These are phyloP conservation scores for Nitzschia sp. DNA, from an alignment of 108 stramenopile species.

Conservation along the genomic window DNA sequence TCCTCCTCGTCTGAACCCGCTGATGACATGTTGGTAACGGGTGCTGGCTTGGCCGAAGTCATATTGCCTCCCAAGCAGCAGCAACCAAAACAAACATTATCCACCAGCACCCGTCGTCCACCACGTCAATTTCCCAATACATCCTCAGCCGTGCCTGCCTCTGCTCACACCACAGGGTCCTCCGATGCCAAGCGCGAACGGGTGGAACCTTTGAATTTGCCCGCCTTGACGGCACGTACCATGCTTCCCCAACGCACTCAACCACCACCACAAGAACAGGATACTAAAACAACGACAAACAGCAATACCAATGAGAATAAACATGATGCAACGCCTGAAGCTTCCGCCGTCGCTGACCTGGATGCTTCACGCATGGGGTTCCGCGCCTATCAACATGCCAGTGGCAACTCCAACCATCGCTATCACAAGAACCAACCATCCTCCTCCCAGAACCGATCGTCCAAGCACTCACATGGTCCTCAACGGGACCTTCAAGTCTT, in stretches of 20 bases:
- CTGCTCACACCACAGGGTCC: too few species aligned
- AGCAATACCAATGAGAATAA: neutral
- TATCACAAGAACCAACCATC: too few species aligned
- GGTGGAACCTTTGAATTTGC: too few species aligned
- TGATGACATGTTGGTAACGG: slow-evolving; percentile 27
- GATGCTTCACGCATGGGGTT: neutral
- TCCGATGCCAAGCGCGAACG: too few species aligned
- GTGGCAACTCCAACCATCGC: too few species aligned
- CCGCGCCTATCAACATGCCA: neutral
- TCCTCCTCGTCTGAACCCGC: neutral
- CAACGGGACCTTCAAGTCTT: neutral
- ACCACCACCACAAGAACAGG: neutral
- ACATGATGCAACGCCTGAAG: neutral
- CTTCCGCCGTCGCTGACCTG: neutral
- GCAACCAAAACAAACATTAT: neutral
- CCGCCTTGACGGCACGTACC: too few species aligned
- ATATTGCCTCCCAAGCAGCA: slow-evolving; percentile 16
- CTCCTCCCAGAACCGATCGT: too few species aligned
- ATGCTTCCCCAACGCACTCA: neutral
- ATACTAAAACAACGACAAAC: neutral
- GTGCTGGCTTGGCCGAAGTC: slow-evolving; percentile 36
- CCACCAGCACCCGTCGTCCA: neutral
- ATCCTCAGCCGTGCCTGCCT: too few species aligned
- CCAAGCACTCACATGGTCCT: too few species aligned
- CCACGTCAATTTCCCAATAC: too few species aligned